phyloP scores from a whole-genome alignment of 129 eudicot species.

The Kitagawia praeruptora region DNA sequence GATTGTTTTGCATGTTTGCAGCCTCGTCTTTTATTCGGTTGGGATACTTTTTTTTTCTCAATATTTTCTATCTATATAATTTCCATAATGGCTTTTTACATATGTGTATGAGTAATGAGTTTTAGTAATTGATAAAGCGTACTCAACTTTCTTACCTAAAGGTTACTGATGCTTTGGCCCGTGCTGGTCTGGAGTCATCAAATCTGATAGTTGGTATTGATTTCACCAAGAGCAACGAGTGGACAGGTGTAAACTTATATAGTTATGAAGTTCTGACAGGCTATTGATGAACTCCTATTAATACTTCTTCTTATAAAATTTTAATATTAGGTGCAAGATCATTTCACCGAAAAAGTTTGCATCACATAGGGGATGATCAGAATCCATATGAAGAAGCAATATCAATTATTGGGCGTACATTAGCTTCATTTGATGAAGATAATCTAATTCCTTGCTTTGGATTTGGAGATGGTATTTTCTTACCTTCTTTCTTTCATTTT shows the following conservation, averaged over 20 bases:
- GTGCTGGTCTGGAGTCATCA: conserved; percentile 84
- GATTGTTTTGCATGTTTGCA: not conserved
- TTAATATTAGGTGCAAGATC: conserved; percentile 70
- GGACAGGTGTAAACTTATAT: conserved; percentile 53
- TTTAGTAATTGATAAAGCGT: not conserved
- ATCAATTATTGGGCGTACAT: conserved; percentile 82
- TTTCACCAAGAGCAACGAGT: conserved; percentile 89
- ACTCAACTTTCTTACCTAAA: conserved; percentile 13
- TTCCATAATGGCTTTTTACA: not conserved
- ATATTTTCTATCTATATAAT: not conserved
- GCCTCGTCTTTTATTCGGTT: not conserved
- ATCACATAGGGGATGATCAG: conserved; percentile 59
- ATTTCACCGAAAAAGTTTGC: conserved; percentile 73
- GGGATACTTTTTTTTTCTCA: not conserved
- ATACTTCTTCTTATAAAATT: not conserved
- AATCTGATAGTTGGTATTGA: conserved; percentile 83
- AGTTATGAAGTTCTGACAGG: not conserved
- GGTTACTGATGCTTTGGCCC: conserved; percentile 77
- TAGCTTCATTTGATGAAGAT: conserved; percentile 87
- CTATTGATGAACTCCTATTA: not conserved
- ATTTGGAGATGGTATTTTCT: conserved; percentile 74
- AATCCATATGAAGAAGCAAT: conserved; percentile 95
- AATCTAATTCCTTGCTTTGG: conserved; percentile 92
- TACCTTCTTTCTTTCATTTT: not conserved
- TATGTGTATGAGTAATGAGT: not conserved